Evolutionary conservation across 2,329 filamentous ascomycete genomes (phyloP).

Genomic region (Botrytis hyacinthi): DNA sequence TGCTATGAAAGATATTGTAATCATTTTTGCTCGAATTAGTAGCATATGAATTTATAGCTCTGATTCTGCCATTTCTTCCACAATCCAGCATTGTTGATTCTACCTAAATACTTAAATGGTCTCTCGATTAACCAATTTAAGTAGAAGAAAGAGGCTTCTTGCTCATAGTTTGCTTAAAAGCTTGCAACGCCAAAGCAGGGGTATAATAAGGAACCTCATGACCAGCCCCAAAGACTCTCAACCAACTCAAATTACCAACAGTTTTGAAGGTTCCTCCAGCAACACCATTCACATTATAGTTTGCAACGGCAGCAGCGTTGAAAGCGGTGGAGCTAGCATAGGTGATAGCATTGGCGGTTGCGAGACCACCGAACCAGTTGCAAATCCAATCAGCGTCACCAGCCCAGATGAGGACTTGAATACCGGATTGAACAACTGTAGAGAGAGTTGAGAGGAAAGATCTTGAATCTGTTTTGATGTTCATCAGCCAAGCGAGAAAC

Average conservation of each 20-base stretch:
- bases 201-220: constrained; percentile 42
- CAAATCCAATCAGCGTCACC: constrained; percentile 56
- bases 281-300: constrained; percentile 50
- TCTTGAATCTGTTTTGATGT: constrained; percentile 37
- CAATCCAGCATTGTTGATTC: not conserved
- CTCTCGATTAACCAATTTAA: constrained; percentile 23
- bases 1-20: not conserved
- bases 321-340: constrained; percentile 46
- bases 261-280: constrained; percentile 51
- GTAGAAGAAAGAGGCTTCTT: constrained; percentile 41
- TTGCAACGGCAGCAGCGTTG: constrained; percentile 37
- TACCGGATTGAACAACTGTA: constrained; percentile 47
- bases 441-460: constrained; percentile 47
- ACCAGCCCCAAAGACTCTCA: constrained; percentile 48
- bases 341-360: constrained; percentile 47
- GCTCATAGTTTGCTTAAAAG: constrained; percentile 47
- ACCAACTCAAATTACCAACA: constrained; percentile 49
- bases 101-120: not conserved
- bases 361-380: constrained; percentile 54
- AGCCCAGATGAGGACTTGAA: constrained; percentile 53
- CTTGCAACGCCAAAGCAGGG: constrained; percentile 46
- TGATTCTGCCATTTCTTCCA: not conserved
- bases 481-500: not conserved
- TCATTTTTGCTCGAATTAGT: not conserved
- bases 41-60: not conserved